Conservation (phyloP, 139 green algal genomes). For the Chlorella ohadii region DNA sequence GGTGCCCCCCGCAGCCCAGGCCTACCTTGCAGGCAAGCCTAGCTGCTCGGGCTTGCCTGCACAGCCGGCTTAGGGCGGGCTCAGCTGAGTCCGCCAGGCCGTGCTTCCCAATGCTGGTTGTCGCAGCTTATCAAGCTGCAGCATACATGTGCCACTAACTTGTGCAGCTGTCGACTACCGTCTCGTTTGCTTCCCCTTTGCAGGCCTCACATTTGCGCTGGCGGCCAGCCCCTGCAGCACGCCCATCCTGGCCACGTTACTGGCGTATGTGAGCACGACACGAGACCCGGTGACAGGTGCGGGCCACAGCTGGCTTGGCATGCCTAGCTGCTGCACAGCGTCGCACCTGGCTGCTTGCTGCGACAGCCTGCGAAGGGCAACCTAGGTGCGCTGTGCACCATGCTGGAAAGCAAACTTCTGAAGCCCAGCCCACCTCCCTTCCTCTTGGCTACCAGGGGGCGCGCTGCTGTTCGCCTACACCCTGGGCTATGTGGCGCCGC, state of each 20-base stretch:
- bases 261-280: conserved; percentile 89
- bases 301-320: background rate
- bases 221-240: conserved; percentile 96
- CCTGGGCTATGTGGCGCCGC: conserved; percentile 90
- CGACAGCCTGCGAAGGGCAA: no score
- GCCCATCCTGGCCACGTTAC: conserved; percentile 93
- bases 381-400: no score
- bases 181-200: background rate
- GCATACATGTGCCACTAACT: no score
- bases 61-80: no score
- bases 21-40: conserved; percentile 75
- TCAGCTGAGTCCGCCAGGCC: no score
- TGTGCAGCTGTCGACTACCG: no score
- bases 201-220: conserved; percentile 93
- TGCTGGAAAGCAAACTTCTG: no score
- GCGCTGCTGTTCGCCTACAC: conserved; percentile 92
- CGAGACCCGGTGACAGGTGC: conserved; percentile 51
- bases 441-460: conserved; percentile 53
- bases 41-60: background rate
- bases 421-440: no score
- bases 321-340: background rate
- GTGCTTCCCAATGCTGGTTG: no score
- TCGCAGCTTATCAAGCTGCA: no score
- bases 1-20: conserved; percentile 63
- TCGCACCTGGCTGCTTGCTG: no score